A percentile compares a stretch with the other conserved stretches of the same genome.
These are phyloP conservation scores for Colletotrichum tamarilloi DNA, from an alignment of 2,329 filamentous ascomycete species.

Conservation along the genomic window DNA sequence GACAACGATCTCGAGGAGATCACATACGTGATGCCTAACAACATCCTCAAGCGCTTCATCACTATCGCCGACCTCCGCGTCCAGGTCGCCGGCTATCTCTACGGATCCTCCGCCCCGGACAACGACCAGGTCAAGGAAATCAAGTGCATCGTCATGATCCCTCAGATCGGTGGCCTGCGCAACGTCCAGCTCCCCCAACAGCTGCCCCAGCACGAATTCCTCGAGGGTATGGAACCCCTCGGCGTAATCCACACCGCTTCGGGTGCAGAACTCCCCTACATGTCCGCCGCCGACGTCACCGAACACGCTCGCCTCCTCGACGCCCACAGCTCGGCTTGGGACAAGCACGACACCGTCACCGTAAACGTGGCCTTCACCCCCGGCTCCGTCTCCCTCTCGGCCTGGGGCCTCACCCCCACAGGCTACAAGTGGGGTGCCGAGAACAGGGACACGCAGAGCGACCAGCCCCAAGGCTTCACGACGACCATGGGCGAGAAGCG, in stretches of 20 bases:
- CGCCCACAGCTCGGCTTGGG: slow-evolving; percentile 75
- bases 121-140: slow-evolving; percentile 98
- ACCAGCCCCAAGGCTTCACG: slow-evolving; percentile 93
- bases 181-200: slow-evolving; percentile 92
- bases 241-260: slow-evolving; percentile 96
- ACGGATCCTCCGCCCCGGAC: slow-evolving; percentile 90
- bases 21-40: slow-evolving; percentile 99
- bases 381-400: slow-evolving; percentile 92
- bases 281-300: slow-evolving; percentile 95
- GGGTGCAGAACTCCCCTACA: slow-evolving; percentile 94
- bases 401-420: slow-evolving; percentile 90
- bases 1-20: slow-evolving; percentile 91
- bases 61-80: slow-evolving; percentile 96
- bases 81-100: slow-evolving; percentile 95
- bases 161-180: slow-evolving; percentile 92
- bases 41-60: slow-evolving; percentile 97
- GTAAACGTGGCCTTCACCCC: slow-evolving; percentile 97
- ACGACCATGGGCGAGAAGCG: slow-evolving; percentile 95
- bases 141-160: slow-evolving; percentile 95
- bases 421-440: slow-evolving; percentile 98
- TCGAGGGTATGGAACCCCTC: slow-evolving; percentile 87
- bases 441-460: slow-evolving; percentile 92
- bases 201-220: slow-evolving; percentile 90
- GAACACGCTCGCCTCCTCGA: slow-evolving; percentile 93
- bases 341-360: slow-evolving; percentile 89